Conservation (phyloP, 805 yeast species). For the Saccharomyces kudriavzevii region DNA sequence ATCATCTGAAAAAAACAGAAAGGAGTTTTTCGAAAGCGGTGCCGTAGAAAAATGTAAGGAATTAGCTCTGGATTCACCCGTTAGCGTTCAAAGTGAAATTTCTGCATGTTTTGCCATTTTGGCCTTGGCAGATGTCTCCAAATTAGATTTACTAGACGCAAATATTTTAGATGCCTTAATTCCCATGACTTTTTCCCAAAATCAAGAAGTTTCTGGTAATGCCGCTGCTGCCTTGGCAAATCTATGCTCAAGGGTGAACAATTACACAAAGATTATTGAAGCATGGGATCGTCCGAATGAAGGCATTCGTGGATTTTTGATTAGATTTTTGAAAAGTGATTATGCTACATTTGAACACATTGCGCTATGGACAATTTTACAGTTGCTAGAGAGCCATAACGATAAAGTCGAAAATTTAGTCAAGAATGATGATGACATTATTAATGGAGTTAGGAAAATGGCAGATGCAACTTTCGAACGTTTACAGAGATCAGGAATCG, state of each 20-base stretch:
- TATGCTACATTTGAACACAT: slow-evolving; percentile 96
- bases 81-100: slow-evolving; percentile 89
- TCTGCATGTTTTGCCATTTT: slow-evolving; percentile 95
- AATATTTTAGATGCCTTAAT: slow-evolving; percentile 82
- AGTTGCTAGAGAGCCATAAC: slow-evolving; percentile 82
- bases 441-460: slow-evolving; percentile 45
- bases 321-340: slow-evolving; percentile 68
- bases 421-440: slow-evolving; percentile 45
- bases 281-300: slow-evolving; percentile 75
- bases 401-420: slow-evolving; percentile 47
- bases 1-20: slow-evolving; percentile 83
- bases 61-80: slow-evolving; percentile 76
- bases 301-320: slow-evolving; percentile 78
- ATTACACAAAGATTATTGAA: slow-evolving; percentile 68
- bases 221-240: slow-evolving; percentile 98
- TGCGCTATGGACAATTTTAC: slow-evolving; percentile 94
- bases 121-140: slow-evolving; percentile 92
- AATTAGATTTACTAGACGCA: slow-evolving; percentile 70
- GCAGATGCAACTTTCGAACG: slow-evolving; percentile 31
- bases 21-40: slow-evolving; percentile 87
- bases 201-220: slow-evolving; percentile 95
- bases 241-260: slow-evolving; percentile 80
- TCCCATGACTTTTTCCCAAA: slow-evolving; percentile 80
- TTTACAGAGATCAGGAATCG: slow-evolving; percentile 23
- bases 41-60: slow-evolving; percentile 91